Evolutionary conservation across 208 protist genomes (phyloP), one percentile per base, ranked within the genome.

Genomic region (Trypanosomatidae sp.): DNA sequence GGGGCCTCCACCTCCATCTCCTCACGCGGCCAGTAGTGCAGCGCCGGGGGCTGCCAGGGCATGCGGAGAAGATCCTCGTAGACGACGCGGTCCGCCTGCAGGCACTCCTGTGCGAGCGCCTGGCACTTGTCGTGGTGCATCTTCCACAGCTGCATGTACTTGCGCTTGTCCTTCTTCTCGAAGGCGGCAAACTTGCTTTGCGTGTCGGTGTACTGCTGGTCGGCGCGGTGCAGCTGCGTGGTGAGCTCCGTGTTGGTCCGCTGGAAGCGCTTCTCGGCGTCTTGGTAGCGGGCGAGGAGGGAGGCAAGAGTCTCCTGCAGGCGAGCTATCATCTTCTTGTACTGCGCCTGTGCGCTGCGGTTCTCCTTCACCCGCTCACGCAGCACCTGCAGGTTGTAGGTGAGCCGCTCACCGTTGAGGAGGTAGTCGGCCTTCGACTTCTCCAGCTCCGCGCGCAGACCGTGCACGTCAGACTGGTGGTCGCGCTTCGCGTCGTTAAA

Each of bases 371-470:
- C 95, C 3, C 98, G 89, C 79, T 98, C 96, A n/a, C 88, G 87
- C 58, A 99, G 92, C 47, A 99, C 95, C 73, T 98, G 95, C 67
- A 98, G 77, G 87, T 98, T 99, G 89, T 99, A 99, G 47, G 94
- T 96, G 33, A 99, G 91, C 36, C 98, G 97, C 81, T 99, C 95
- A 17, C 90, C 93, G 77, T 98, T 99, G 62, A 99, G 93, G 43
- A 98, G 87, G 76, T 98, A 99, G 80, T 97, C 95, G 8, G 95
- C 86, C 67, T 98, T 94, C 73, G 98, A 97, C 71, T 98, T 97
- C 71, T 98, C 97, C 10, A 98, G 84, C 81, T 99, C 92, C 79
- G 98, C 87, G 56, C 92, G 90, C 22, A 99, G 89, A 9, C 73
- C 80, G 76, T 98, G 89, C 77, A 98, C 98, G 44, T 99, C 93